Base-by-base conservation (phyloP, 1,284 basidiomycete species). In the Chalciporus sp. region DNA sequence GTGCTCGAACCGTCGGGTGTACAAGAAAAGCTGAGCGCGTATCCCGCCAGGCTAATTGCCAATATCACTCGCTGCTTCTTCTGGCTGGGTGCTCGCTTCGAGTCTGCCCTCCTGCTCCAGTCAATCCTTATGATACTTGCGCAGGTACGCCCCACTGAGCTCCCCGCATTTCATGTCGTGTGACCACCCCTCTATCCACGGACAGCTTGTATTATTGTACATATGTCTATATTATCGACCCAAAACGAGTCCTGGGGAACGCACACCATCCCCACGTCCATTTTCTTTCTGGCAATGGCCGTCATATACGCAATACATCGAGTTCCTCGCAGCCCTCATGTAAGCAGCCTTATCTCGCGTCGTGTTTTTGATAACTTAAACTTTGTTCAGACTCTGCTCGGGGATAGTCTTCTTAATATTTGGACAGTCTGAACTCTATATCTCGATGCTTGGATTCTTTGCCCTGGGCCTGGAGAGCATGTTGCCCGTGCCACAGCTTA, bases 41-140 rank as follows among this genome's bases (percentile, higher is more conserved):
- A 52, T 58, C 41, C 39, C 55, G 37, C 43, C 56, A 90, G 88
- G 58, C 75, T 92, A 39, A 76, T 92, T 57, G 90, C 91, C 48
- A 93, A 93, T 70, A 89, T 93, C 51, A 86, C 86, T 19, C 78
- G 90, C 64, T 92, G 90, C 71, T 93, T 94, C 76, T 93, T 92
- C 73, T 93, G 92, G 92, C 72, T 94, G 46, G 91, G 91, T 68
- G 79, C 86, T 49, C 86, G 70, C 42, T 94, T 93, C 68, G 92
- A 94, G 73, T 72, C 83, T 43, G 79, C 92, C 1, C 74, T 94
- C 48, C 75, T 93, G 35, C 61, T 92, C 12, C 90, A 94, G 69
- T 90, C 88, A 16, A 71, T 93, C 52, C 74, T 92, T 52, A 91
- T 94, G 89, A 92, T 93, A 58, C 56, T 88, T 42, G 83, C 89